Conservation (phyloP, 371 early-diverging fungal species). For the Paraphysoderma sedebokerense region DNA sequence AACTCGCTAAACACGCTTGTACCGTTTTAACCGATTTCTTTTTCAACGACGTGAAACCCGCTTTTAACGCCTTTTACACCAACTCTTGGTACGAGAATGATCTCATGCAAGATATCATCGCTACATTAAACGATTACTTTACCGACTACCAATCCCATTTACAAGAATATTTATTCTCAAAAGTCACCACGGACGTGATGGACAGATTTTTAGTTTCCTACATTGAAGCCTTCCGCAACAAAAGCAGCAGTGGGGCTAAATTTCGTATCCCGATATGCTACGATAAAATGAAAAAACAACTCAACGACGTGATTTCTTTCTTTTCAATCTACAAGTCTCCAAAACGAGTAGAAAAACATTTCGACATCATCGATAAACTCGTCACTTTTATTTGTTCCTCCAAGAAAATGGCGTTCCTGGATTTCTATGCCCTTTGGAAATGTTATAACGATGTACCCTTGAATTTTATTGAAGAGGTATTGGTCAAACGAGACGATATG, state of each 20-base stretch:
- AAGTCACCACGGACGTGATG: constrained; percentile 62
- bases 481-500: constrained; percentile 58
- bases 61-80: constrained; percentile 53
- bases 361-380: constrained; percentile 60
- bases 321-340: constrained; percentile 39
- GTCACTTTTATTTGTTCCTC: constrained; percentile 44
- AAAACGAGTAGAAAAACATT: constrained; percentile 41
- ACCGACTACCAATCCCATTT: constrained; percentile 62
- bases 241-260: constrained; percentile 10
- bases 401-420: constrained; percentile 46
- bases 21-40: constrained; percentile 61
- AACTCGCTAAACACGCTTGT: constrained; percentile 48
- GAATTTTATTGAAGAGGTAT: constrained; percentile 53
- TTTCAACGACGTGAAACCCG: constrained; percentile 58
- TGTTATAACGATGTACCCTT: constrained; percentile 68
- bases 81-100: constrained; percentile 78
- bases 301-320: constrained; percentile 37
- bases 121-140: constrained; percentile 78
- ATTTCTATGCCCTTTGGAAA: constrained; percentile 54
- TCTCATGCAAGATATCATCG: constrained; percentile 59
- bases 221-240: constrained; percentile 65
- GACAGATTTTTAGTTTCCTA: constrained; percentile 64
- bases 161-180: constrained; percentile 66
- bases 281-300: constrained; percentile 50
- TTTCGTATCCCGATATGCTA: constrained; percentile 25